phyloP scores from a whole-genome alignment of 2,329 filamentous ascomycete genomes.

The Pestalotiopsis sp. region DNA sequence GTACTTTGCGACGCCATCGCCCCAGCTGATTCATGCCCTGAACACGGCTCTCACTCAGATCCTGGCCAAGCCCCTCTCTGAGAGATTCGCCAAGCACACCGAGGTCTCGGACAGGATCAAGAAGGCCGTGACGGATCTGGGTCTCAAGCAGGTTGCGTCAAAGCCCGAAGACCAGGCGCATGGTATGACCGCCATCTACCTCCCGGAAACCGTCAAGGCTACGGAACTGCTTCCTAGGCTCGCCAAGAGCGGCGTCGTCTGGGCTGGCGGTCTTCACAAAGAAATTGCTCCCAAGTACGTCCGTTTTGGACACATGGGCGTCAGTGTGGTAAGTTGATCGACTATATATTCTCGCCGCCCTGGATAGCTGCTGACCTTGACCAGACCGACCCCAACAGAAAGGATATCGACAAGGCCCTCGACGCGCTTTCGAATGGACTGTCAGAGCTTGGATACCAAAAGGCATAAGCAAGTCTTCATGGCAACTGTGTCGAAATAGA shows the following conservation, averaged over 20 bases:
- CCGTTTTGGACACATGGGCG: slow-evolving; percentile 96
- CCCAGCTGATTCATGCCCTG: slow-evolving; percentile 89
- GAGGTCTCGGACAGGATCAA: slow-evolving; percentile 84
- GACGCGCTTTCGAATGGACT: slow-evolving; percentile 74
- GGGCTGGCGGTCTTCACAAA: slow-evolving; percentile 94
- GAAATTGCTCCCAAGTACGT: slow-evolving; percentile 93
- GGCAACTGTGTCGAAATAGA: background rate
- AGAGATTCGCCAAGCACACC: slow-evolving; percentile 81
- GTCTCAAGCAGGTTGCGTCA: slow-evolving; percentile 81
- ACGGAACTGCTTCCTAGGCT: slow-evolving; percentile 84
- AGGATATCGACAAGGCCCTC: slow-evolving; percentile 83
- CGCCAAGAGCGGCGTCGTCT: slow-evolving; percentile 84
- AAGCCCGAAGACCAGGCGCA: slow-evolving; percentile 92
- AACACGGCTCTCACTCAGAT: slow-evolving; percentile 89
- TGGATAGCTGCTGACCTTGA: slow-evolving; percentile 18
- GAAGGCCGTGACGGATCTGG: slow-evolving; percentile 75
- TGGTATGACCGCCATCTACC: slow-evolving; percentile 96
- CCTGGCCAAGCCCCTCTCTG: slow-evolving; percentile 73
- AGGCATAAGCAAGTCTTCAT: slow-evolving; percentile 32
- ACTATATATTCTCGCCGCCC: background rate
- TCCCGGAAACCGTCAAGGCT: slow-evolving; percentile 80
- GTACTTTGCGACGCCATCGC: slow-evolving; percentile 96
- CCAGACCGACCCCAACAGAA: slow-evolving; percentile 71
- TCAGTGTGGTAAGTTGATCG: slow-evolving; percentile 67
- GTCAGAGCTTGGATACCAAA: slow-evolving; percentile 68